Percentiles rank a stretch among this genome's conserved stretches.
phyloP scores from a whole-genome alignment of 108 stramenopile genomes.

The Pseudonitzschia pungens region DNA sequence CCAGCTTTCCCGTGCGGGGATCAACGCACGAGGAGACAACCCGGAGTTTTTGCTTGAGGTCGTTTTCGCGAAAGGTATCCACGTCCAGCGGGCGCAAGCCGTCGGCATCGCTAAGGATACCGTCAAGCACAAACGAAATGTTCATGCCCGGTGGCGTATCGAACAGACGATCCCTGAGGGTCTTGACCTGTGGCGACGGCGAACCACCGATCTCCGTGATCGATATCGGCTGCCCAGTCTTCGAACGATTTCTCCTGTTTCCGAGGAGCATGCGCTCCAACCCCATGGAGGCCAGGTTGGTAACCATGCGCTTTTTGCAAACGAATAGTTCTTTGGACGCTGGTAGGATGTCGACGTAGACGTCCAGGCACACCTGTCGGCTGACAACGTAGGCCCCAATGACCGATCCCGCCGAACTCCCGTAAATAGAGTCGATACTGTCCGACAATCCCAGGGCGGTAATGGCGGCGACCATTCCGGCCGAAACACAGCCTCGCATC shows the following conservation, averaged over 20 bases:
- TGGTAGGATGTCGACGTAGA: constrained; percentile 72
- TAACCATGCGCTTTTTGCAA: constrained; percentile 49
- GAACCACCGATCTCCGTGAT: neutral
- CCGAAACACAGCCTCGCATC: constrained; percentile 75
- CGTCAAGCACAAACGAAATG: constrained; percentile 74
- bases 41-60: constrained; percentile 55
- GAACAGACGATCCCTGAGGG: neutral
- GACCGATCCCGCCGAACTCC: constrained; percentile 74
- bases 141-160: constrained; percentile 54
- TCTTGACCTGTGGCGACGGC: neutral
- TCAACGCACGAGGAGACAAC: constrained; percentile 64
- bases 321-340: constrained; percentile 66
- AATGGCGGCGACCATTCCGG: constrained; percentile 83
- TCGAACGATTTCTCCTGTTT: neutral
- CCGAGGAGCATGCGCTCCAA: constrained; percentile 16
- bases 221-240: neutral
- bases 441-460: constrained; percentile 68
- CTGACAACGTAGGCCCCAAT: constrained; percentile 78
- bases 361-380: constrained; percentile 78
- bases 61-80: constrained; percentile 65
- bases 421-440: constrained; percentile 73
- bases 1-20: constrained; percentile 43
- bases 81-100: constrained; percentile 78
- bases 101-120: constrained; percentile 62
- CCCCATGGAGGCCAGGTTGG: constrained; percentile 25